phyloP scores from a whole-genome alignment of 306 rosid genomes.

The Quercus variabilis region DNA sequence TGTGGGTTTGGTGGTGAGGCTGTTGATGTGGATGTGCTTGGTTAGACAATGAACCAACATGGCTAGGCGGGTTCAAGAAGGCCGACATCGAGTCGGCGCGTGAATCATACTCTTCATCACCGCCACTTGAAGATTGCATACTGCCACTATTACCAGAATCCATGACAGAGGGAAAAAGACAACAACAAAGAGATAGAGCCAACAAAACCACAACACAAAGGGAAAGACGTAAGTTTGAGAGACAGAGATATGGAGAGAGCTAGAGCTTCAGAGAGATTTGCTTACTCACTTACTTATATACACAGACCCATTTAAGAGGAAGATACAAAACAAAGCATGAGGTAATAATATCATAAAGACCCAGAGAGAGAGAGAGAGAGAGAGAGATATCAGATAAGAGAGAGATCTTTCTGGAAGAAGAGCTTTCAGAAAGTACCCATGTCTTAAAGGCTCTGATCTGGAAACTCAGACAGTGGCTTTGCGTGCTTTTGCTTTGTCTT shows the following conservation, averaged over 20 bases:
- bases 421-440: constrained; percentile 28
- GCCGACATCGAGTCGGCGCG: constrained; percentile 60
- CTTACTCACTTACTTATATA: not conserved
- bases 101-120: constrained; percentile 85
- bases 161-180: constrained; percentile 30
- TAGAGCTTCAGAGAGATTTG: constrained; percentile 25
- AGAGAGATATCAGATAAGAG: not conserved
- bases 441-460: constrained; percentile 37
- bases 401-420: constrained; percentile 19
- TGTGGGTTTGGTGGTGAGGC: constrained; percentile 16
- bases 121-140: constrained; percentile 87
- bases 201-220: not conserved
- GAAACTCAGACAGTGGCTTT: constrained; percentile 25
- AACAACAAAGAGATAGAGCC: not conserved
- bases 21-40: constrained; percentile 2
- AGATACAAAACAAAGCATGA: constrained; percentile 22
- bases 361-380: not conserved
- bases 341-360: not conserved
- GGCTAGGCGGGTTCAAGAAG: constrained; percentile 35
- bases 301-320: constrained; percentile 28
- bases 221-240: constrained; percentile 27
- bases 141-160: constrained; percentile 90
- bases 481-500: constrained; percentile 41
- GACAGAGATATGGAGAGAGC: not conserved
- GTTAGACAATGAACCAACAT: constrained; percentile 23